Evolutionary conservation across 208 protist genomes (phyloP), one percentile per base, ranked within the genome.

Genomic region (Leishmania lainsoni): DNA sequence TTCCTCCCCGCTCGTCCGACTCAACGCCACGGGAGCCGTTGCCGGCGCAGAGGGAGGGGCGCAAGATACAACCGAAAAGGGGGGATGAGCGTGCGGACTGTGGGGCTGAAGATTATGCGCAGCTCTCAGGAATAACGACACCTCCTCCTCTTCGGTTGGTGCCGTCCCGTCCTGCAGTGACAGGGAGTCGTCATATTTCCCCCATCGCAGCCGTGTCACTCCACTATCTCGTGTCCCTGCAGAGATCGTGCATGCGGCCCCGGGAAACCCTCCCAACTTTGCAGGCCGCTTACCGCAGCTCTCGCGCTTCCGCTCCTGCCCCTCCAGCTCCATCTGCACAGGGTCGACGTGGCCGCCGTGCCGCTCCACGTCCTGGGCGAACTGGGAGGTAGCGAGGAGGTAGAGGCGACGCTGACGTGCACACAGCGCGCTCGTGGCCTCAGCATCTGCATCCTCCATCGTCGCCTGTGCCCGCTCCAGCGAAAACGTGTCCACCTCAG

Each of bases 401-500:
- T 83, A 76, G 49, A 75, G 83, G 0, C 59, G 86, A 71, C 75
- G 80, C 70, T 79, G 83, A 16, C 75, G 80, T 0, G 77, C 76
- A 26, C 80, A 48, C 74, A 86, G 51, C 61, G 69, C 78, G 42
- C 76, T 54, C 26, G 83, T 29, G 4, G 61, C 81, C 35, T 88
- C 81, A 12, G 81, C 78, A 56, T 90, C 87, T 17, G 87, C 87
- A 32, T 84, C 81, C 68, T 90, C 87, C 68, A 79, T 76, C 48
- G 72, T 70, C 6, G 80, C 73, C 69, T 84, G 79, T 1, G 86
- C 75, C 4, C 83, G 77, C 58, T 85, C 72, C 66, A 90, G 69
- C 49, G 65, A 78, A 26, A 79, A 84, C n/a, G 78, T 83, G 78
- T 90, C 87, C 56, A 90, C 80, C 80, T 90, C 79, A 32, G 80